Evolutionary conservation across 495 filamentous ascomycete species (phyloP), one percentile per base, ranked within the genome.

Genomic region (Aspergillus cavernicola): DNA sequence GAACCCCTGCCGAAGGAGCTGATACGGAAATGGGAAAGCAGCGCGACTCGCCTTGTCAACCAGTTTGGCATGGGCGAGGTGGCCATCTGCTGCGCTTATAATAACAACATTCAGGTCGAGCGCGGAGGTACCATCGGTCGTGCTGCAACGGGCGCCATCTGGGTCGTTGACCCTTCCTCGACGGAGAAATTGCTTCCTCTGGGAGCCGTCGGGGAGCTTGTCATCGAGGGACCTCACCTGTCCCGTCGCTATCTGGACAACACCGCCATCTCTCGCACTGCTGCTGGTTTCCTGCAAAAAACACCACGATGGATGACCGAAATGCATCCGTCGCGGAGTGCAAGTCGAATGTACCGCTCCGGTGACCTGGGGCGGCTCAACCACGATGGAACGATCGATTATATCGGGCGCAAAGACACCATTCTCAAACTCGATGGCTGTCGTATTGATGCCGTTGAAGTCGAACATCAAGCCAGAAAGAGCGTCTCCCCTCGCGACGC

Each of bases 391-490:
- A 83, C 80, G 10, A 84, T 93, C 45, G 82, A 88, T 40, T 89
- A 91, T 45, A 66, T 88, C 9, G 89, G 89, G 1, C 79, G 89
- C 8, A 83, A 81, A 2, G 89, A 95, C 61, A 86, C 89, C 50
- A 86, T 92, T 65, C 79, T 92, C 24, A 95, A 95, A 62, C 75
- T 95, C 0, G 77, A 89, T 11, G 89, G 89, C 0, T 87, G 90
- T 54, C 75, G 89, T 4, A 73, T 95, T 0, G 90, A 95, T 59
- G 82, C 90, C 45, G 81, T 81, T 2, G 88, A 95, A 65, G 89
- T 95, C 55, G 67, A 70, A 35, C 63, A 63, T 26, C 52, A 63
- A 1, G 38, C 65, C 1, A 55, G 60, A 0, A 48, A 47, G 1
- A 38, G 42, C 4, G 49, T 69, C 0, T 52, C 57, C 0, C 26